Evolutionary conservation across 2,329 filamentous ascomycete genomes (phyloP).

Genomic region (Magnaporthiopsis poae): DNA sequence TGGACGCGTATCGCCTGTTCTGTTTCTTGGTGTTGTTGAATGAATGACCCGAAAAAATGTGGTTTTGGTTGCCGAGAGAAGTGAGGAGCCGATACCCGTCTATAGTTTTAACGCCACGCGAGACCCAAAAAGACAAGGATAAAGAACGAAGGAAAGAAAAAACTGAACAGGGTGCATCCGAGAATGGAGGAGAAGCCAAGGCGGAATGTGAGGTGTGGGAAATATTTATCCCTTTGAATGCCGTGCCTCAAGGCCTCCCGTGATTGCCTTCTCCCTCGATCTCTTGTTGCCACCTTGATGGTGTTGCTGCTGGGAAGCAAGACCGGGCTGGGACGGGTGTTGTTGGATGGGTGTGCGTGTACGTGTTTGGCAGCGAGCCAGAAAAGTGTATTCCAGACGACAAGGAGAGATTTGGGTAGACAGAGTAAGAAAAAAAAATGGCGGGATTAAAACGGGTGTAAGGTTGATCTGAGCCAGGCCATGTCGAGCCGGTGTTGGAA

Average conservation of each 20-base stretch:
- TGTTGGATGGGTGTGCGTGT: too few species aligned
- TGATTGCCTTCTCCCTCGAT: neutral
- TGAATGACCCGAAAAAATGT: neutral
- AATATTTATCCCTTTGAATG: constrained; percentile 11
- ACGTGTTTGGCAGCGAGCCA: constrained; percentile 20
- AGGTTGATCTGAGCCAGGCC: neutral
- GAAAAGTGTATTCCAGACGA: constrained; percentile 7
- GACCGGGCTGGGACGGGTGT: neutral
- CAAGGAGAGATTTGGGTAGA: neutral
- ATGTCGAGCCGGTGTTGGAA: neutral
- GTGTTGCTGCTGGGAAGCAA: constrained; percentile 19
- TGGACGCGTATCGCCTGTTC: too few species aligned
- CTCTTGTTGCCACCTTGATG: neutral
- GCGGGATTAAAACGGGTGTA: neutral
- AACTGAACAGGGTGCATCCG: constrained; percentile 11
- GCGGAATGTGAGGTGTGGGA: constrained; percentile 12
- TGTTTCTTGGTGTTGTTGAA: too few species aligned
- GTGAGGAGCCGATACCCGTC: constrained; percentile 10
- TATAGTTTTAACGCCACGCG: constrained; percentile 25
- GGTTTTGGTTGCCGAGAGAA: neutral
- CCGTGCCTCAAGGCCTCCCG: constrained; percentile 1
- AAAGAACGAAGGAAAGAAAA: neutral
- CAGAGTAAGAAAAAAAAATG: neutral
- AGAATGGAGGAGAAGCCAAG: too few species aligned
- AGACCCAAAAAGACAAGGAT: constrained; percentile 11